Percentiles rank a stretch among this genome's conserved stretches.
These are phyloP conservation scores for Rhodamnia rubescens DNA, from an alignment of 345 rosid genomes.

Conservation along the genomic window DNA sequence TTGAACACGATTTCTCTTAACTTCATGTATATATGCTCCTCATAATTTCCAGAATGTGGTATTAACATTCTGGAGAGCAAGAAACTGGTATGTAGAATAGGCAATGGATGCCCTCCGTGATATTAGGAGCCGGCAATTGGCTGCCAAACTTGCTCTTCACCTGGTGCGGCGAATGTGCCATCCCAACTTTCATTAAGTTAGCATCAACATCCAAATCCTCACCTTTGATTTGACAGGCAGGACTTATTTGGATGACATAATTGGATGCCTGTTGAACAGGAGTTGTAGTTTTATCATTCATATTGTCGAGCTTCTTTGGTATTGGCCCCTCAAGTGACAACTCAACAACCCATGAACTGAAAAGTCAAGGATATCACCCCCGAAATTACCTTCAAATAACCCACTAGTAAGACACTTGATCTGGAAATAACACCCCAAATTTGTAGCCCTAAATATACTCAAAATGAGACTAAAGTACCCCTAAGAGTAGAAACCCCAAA, in stretches of 20 bases:
- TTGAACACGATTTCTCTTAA: background rate
- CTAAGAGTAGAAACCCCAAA: no score
- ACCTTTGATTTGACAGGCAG: background rate
- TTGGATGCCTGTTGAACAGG: background rate
- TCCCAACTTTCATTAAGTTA: background rate
- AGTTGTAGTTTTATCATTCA: background rate
- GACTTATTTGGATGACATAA: background rate
- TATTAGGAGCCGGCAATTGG: background rate
- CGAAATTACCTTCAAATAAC: background rate
- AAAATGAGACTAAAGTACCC: background rate
- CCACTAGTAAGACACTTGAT: background rate
- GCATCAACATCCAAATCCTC: background rate
- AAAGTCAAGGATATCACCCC: background rate
- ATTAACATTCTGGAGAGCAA: background rate
- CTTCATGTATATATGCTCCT: background rate
- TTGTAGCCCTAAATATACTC: no score
- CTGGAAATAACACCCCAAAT: no score
- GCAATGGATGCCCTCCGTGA: background rate
- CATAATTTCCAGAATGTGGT: background rate
- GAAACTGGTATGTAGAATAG: background rate
- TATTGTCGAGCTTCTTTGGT: background rate
- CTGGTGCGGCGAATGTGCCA: background rate
- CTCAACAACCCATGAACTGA: background rate
- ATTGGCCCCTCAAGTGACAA: background rate
- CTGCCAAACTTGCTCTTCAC: background rate